Percentiles rank a stretch among this genome's conserved stretches.
phyloP scores from a whole-genome alignment of 129 eudicot genomes.

The Oenanthe sinensis region DNA sequence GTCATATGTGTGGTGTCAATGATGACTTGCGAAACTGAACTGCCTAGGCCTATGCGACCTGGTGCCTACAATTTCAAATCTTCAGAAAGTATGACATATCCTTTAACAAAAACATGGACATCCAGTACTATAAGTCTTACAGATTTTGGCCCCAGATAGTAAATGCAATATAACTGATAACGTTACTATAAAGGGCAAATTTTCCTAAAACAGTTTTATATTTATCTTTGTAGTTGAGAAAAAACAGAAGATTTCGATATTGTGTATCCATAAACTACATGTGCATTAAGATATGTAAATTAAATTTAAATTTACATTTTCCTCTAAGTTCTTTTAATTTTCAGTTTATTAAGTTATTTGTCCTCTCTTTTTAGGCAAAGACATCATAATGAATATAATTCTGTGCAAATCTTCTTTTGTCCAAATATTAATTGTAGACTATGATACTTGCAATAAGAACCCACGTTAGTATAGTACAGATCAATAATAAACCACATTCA shows the following conservation, averaged over 20 bases:
- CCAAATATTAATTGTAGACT: too few species aligned
- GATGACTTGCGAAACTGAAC: conserved; percentile 19
- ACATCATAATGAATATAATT: too few species aligned
- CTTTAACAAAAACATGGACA: neutral
- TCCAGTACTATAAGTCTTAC: neutral
- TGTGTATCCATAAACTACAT: neutral
- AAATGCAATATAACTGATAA: neutral
- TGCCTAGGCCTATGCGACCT: conserved; percentile 28
- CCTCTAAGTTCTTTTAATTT: neutral
- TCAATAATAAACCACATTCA: too few species aligned
- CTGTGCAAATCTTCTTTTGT: too few species aligned
- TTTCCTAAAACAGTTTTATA: neutral
- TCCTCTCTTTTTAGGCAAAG: too few species aligned
- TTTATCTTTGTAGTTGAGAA: neutral
- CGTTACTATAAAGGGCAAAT: neutral
- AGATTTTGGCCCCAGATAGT: conserved; percentile 4
- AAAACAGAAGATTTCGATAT: neutral
- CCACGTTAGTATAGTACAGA: too few species aligned
- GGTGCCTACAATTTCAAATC: conserved; percentile 9
- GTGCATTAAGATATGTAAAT: neutral
- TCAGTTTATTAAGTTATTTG: too few species aligned
- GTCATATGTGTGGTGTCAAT: conserved; percentile 24
- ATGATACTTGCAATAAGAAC: too few species aligned
- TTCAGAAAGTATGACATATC: neutral
- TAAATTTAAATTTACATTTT: neutral